These are phyloP conservation scores for Jamesozyma piceae DNA, from an alignment of 805 yeast species.

Conservation along the genomic window DNA sequence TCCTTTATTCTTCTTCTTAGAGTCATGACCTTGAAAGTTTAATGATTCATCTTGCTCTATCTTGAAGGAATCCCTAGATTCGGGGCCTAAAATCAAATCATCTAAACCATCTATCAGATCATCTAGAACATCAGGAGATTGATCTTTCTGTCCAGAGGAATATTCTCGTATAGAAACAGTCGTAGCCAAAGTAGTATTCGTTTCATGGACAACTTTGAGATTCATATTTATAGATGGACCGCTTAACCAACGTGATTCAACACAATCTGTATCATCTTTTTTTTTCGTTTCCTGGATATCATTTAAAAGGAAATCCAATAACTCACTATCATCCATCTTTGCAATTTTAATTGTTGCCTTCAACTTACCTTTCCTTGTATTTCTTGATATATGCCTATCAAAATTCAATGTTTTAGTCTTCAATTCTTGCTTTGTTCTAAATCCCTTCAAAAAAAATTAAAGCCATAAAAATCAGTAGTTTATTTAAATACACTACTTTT, in stretches of 20 bases:
- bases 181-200: too few species aligned
- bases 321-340: conserved; percentile 13
- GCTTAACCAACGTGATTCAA: not conserved
- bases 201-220: too few species aligned
- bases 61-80: too few species aligned
- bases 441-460: too few species aligned
- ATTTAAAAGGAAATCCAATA: conserved; percentile 14
- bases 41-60: not conserved
- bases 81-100: conserved; percentile 4
- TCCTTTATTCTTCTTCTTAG: not conserved
- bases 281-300: conserved; percentile 3
- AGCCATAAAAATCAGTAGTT: too few species aligned
- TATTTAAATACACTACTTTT: too few species aligned
- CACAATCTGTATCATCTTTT: not conserved
- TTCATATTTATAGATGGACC: too few species aligned
- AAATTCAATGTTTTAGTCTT: not conserved
- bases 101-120: conserved; percentile 9
- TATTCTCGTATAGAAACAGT: too few species aligned
- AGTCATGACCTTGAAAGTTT: not conserved
- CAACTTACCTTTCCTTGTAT: too few species aligned
- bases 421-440: too few species aligned
- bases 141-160: not conserved
- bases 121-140: not conserved
- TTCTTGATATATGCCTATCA: not conserved
- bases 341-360: too few species aligned